Evolutionary conservation across 202 grass and related monocot genomes (phyloP), one percentile per base, ranked within the genome.

Genomic region (Dendrocalamus latiflorus): DNA sequence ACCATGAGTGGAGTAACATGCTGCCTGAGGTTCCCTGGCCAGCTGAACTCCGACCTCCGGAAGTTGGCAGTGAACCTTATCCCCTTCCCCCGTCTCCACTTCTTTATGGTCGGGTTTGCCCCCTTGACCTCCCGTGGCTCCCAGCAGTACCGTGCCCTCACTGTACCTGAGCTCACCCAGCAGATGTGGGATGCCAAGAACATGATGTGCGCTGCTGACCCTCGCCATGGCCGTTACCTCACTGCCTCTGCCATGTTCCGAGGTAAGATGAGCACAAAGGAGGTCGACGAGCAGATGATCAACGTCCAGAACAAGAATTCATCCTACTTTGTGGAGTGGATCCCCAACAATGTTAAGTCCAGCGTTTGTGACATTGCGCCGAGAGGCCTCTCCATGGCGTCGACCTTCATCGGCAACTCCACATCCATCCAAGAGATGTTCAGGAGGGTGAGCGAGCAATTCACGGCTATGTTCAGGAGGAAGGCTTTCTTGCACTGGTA

Each of bases 401-500:
- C 86, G 6, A 89, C 86, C 18, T 89, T 89, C 86, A 85, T 89
- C 2, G 86, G 86, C 56, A 89, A 89, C 66, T 89, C 86, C n/a
- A 89, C 86, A 7, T 89, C 86, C 13, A 88, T 88, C 63, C 86
- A 88, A 58, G 86, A 88, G 64, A 88, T 88, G 86, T 88, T 88
- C 69, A 53, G 86, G 45, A 51, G 86, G 8, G 91, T 93, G 54
- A 89, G 87, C 36, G 91, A 93, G 45, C 91, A 93, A 66, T 93
- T 93, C 80, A 93, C 87, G 6, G 87, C 88, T 34, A 93, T 93
- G 91, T 93, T 93, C 81, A 69, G 91, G 66, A 64, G 91, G 77
- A 93, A 93, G 84, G 91, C 91, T 15, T 93, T 93, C 76, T 58
- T 93, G 13, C 88, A 93, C 64, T 93, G 91, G 91, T 97, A 97